Base-by-base conservation (phyloP, 2,329 filamentous ascomycete species). In the Claviceps sp. region DNA sequence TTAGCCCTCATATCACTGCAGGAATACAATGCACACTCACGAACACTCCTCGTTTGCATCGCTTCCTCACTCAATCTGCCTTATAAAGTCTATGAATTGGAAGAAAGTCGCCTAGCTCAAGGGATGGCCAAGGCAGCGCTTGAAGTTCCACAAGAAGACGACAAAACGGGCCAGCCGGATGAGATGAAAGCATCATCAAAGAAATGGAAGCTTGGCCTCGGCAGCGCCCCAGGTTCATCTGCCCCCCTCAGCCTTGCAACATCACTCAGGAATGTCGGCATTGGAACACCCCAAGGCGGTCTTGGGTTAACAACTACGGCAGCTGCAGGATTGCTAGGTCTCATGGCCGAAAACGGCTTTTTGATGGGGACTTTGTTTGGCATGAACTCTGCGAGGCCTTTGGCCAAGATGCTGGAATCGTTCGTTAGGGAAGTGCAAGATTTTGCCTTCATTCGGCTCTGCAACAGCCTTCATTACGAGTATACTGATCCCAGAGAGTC, bases 311-410 rank as follows among this genome's bases (percentile, higher is more conserved):
- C 84, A 18, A 77, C 82, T 1, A 83, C 82, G 2, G 82, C 84
- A 22, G 85, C 88, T 11, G 88, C 89, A 20, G 82, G 82, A 1
- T 81, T 95, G 50, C 72, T 97, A 0, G 91, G 90, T 11, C 77
- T 82, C 18, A 75, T 96, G 61, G 85, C 89, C 2, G 84, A 90
- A 40, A 93, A 85, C 55, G 80, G 84, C 5, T 78, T 93, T 16
- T 73, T 89, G 43, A 84, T 95, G 34, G 91, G 90, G 16, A 81
- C 85, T 40, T 71, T 97, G 41, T 96, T 97, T 62, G 93, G 93
- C 8, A 87, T 93, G n/a, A 95, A 94, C 63, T 87, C 87, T 44
- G 82, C 84, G 1, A 80, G 84, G 38, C 90, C 95, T 75, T 87
- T 86, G 0, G 81, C 83, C 50, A 84, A 89, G 64, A 88, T 90